Percentiles rank a stretch among this genome's conserved stretches.
phyloP scores from a whole-genome alignment of 2,329 filamentous ascomycete species.

The Trichophyton equinum region DNA sequence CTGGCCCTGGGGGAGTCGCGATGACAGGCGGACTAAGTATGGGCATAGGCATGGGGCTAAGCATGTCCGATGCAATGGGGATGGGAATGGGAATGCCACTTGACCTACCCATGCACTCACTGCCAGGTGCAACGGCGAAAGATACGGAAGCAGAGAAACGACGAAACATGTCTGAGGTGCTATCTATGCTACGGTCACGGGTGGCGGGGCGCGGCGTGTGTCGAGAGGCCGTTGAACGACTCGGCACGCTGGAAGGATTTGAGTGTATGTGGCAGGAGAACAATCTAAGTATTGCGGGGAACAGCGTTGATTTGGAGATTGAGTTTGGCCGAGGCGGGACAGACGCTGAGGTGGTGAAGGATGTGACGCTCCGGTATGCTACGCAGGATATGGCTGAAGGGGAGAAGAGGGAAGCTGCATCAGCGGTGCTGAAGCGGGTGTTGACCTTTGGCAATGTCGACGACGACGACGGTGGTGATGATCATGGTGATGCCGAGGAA shows the following conservation, averaged over 20 bases:
- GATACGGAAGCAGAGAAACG: conserved; percentile 32
- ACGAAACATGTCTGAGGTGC: conserved; percentile 30
- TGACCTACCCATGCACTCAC: conserved; percentile 15
- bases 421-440: conserved; percentile 31
- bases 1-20: conserved; percentile 25
- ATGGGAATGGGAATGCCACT: conserved; percentile 30
- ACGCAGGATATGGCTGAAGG: conserved; percentile 30
- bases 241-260: conserved; percentile 33
- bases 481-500: too few relatives aligned
- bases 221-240: conserved; percentile 31
- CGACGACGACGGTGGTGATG: too few relatives aligned
- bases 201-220: conserved; percentile 34
- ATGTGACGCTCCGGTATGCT: conserved; percentile 33
- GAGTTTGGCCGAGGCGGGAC: conserved; percentile 27
- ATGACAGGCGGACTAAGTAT: conserved; percentile 25
- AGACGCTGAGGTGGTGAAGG: conserved; percentile 26
- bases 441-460: conserved; percentile 13
- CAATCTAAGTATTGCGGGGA: conserved; percentile 34
- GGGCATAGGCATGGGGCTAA: conserved; percentile 29
- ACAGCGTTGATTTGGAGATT: conserved; percentile 36
- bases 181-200: conserved; percentile 28
- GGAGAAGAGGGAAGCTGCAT: conserved; percentile 31
- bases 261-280: conserved; percentile 38
- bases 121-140: conserved; percentile 18
- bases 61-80: conserved; percentile 29